Evolutionary conservation across 371 early-diverging fungal species (phyloP).

Genomic region (Mucor racemosus): DNA sequence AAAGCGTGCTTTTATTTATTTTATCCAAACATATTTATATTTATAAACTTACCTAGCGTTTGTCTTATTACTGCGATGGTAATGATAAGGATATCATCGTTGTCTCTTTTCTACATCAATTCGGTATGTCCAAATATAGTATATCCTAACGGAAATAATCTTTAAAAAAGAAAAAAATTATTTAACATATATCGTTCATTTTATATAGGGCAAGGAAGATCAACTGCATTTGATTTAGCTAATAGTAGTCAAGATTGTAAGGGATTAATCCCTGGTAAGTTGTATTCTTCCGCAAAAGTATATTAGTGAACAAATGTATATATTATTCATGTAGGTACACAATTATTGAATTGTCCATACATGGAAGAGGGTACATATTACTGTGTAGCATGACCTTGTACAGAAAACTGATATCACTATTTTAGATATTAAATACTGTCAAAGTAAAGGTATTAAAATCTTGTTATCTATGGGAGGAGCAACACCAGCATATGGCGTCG

Average conservation of each 20-base stretch:
- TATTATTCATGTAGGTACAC: conserved; percentile 46
- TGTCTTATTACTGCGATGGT: conserved; percentile 63
- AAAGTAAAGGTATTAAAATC: conserved; percentile 53
- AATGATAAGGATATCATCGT: conserved; percentile 58
- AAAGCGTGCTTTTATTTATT: no score
- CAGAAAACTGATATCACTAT: not conserved
- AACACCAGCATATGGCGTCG: conserved; percentile 61
- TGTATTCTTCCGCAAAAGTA: conserved; percentile 44
- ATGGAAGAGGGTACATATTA: conserved; percentile 44
- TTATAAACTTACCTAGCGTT: conserved; percentile 22
- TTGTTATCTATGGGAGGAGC: conserved; percentile 69
- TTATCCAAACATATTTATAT: no score
- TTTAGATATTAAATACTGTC: conserved; percentile 61
- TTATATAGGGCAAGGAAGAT: conserved; percentile 25
- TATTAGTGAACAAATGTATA: not conserved
- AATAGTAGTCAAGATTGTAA: conserved; percentile 26
- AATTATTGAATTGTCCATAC: conserved; percentile 63
- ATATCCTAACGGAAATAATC: conserved; percentile 7
- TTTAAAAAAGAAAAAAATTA: conserved; percentile 10
- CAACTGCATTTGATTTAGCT: conserved; percentile 26
- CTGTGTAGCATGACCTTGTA: no score
- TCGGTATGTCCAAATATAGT: conserved; percentile 30
- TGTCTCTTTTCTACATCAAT: conserved; percentile 67
- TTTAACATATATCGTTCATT: not conserved
- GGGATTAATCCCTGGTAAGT: conserved; percentile 31